Evolutionary conservation across 106 monocot genomes (phyloP).

Genomic region (Dendrobium chrysotoxum): DNA sequence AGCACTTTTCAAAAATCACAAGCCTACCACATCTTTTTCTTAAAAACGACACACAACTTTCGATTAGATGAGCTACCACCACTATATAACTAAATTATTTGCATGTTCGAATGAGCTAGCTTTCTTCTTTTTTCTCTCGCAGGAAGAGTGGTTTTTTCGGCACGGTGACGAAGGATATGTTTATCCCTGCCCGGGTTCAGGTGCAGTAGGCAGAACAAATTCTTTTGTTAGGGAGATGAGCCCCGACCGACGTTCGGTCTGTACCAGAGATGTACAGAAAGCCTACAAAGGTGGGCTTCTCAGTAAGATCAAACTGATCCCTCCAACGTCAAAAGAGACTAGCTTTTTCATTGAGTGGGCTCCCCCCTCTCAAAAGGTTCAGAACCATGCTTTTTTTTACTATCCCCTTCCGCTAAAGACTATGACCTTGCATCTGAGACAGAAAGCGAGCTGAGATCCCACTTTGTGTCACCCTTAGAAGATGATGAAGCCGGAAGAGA

Average conservation of each 20-base stretch:
- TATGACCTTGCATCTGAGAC: constrained; percentile 2
- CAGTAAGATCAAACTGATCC: constrained; percentile 1
- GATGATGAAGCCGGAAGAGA: constrained; percentile 4
- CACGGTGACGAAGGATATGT: background rate
- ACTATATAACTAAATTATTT: background rate
- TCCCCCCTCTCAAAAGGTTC: background rate
- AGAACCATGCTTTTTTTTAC: constrained; percentile 4
- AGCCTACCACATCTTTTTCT: background rate
- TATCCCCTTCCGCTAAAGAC: background rate
- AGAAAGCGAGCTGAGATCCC: constrained; percentile 1
- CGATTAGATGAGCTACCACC: constrained; percentile 1
- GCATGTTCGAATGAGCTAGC: constrained; percentile 5
- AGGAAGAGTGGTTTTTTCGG: constrained; percentile 3
- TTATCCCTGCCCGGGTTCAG: constrained; percentile 3
- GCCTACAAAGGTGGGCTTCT: constrained; percentile 1
- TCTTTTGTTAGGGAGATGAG: constrained; percentile 6
- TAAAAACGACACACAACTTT: background rate
- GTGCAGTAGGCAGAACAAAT: constrained; percentile 4
- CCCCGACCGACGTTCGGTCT: background rate
- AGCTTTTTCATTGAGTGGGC: constrained; percentile 5
- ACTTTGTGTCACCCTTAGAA: constrained; percentile 1
- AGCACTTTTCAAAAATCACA: no score
- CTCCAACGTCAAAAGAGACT: constrained; percentile 7
- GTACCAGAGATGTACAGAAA: background rate
- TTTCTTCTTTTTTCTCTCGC: constrained; percentile 2